These are phyloP conservation scores for Jamesozyma piceae DNA, from an alignment of 805 yeast genomes.

Conservation along the genomic window DNA sequence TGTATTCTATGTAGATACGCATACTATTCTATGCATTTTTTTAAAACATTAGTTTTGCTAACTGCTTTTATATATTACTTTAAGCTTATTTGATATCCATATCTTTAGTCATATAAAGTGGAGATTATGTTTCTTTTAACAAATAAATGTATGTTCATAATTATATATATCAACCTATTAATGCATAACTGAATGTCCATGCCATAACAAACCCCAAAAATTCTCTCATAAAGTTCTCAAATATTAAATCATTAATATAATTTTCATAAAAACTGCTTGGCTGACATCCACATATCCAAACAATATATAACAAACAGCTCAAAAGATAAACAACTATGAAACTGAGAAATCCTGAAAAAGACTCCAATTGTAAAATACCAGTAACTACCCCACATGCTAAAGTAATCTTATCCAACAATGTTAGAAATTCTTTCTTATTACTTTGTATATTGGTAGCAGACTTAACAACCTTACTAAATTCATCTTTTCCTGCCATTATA, in stretches of 20 bases:
- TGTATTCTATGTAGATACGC: too few relatives aligned
- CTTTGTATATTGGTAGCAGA: constrained; percentile 13
- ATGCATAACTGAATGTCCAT: constrained; percentile 48
- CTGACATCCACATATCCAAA: constrained; percentile 29
- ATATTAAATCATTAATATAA: constrained; percentile 35
- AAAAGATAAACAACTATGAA: constrained; percentile 33
- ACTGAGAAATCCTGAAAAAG: constrained; percentile 39
- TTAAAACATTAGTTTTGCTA: too few relatives aligned
- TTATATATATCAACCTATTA: constrained; percentile 36
- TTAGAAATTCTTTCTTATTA: constrained; percentile 21
- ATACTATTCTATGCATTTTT: too few relatives aligned
- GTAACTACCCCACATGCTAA: constrained; percentile 44
- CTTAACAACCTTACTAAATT: constrained; percentile 9
- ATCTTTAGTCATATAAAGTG: too few relatives aligned
- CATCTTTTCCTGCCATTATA: constrained; percentile 4
- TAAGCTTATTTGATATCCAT: too few relatives aligned
- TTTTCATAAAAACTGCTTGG: constrained; percentile 34
- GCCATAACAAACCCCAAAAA: constrained; percentile 46
- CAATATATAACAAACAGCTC: constrained; percentile 28
- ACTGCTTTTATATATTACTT: too few relatives aligned
- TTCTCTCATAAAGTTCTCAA: constrained; percentile 39
- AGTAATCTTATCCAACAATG: constrained; percentile 39
- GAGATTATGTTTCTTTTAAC: too few relatives aligned
- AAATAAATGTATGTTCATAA: too few relatives aligned
- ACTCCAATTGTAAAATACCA: constrained; percentile 45